A percentile compares a stretch with the other conserved stretches of the same genome.
Evolutionary conservation across 2,329 filamentous ascomycete genomes (phyloP).

Genomic region (Verticillium alfalfae): DNA sequence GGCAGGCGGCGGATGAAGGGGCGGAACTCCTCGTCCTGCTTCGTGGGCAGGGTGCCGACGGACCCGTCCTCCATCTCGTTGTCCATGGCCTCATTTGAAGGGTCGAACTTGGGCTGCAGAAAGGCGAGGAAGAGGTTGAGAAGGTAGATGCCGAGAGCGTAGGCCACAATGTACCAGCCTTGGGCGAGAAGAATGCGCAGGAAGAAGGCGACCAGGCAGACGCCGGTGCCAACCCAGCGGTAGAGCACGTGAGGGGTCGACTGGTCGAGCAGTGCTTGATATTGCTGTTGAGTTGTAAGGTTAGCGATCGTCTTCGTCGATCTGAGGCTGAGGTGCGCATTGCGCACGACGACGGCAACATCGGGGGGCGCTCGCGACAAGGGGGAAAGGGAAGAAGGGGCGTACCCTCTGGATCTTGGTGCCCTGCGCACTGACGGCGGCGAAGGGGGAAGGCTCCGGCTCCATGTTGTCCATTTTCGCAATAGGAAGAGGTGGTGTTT

Average conservation of each 20-base stretch:
- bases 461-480: slow-evolving; percentile 75
- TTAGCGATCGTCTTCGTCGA: slow-evolving; percentile 9
- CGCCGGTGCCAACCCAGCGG: slow-evolving; percentile 81
- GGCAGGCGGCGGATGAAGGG: slow-evolving; percentile 94
- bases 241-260: slow-evolving; percentile 86
- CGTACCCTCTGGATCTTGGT: slow-evolving; percentile 66
- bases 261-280: slow-evolving; percentile 90
- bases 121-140: slow-evolving; percentile 99
- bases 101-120: slow-evolving; percentile 97
- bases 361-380: background rate
- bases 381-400: background rate
- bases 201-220: slow-evolving; percentile 75
- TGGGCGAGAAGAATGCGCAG: slow-evolving; percentile 85
- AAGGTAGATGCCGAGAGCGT: slow-evolving; percentile 96
- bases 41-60: slow-evolving; percentile 77
- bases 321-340: background rate
- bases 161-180: slow-evolving; percentile 99
- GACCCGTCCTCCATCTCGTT: slow-evolving; percentile 95
- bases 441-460: slow-evolving; percentile 87
- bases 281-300: slow-evolving; percentile 55
- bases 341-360: background rate
- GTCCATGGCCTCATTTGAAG: slow-evolving; percentile 83
- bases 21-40: slow-evolving; percentile 95
- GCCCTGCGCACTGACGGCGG: slow-evolving; percentile 81
- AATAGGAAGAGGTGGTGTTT: background rate